These are phyloP conservation scores for Nigrospora osmanthi DNA, from an alignment of 2,329 filamentous ascomycete species.

Conservation along the genomic window DNA sequence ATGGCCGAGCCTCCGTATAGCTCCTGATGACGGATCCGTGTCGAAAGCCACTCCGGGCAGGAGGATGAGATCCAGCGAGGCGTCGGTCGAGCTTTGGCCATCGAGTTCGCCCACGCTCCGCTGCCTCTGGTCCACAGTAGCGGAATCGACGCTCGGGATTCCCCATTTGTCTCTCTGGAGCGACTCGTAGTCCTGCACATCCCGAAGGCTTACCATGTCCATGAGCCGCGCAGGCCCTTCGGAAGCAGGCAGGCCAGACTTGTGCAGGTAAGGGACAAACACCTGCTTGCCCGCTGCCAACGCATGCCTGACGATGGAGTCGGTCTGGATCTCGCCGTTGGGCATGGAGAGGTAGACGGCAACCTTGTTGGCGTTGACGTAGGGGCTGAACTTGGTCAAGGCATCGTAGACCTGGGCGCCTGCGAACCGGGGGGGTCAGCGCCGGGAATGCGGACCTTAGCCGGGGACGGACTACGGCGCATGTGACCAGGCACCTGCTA, in stretches of 20 bases:
- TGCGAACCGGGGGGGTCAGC: conserved; percentile 23
- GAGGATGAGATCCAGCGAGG: conserved; percentile 73
- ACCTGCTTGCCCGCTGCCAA: conserved; percentile 72
- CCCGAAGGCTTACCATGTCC: conserved; percentile 84
- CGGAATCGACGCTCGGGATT: conserved; percentile 73
- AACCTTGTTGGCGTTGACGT: conserved; percentile 65
- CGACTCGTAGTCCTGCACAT: conserved; percentile 68
- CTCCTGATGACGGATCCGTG: conserved; percentile 37
- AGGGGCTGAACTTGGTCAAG: conserved; percentile 63
- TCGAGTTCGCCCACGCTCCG: conserved; percentile 65
- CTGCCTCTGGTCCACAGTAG: conserved; percentile 56
- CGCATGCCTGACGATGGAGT: conserved; percentile 73
- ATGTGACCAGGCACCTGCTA: conserved; percentile 45
- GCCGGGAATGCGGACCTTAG: too few species aligned
- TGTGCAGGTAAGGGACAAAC: conserved; percentile 85
- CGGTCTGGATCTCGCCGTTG: conserved; percentile 75
- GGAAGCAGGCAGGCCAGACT: conserved; percentile 35
- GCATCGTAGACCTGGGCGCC: conserved; percentile 57
- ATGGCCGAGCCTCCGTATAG: conserved; percentile 74
- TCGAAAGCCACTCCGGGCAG: conserved; percentile 95
- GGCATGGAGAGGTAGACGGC: conserved; percentile 95
- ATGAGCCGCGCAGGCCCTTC: conserved; percentile 62
- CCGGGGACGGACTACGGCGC: not conserved
- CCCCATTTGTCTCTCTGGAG: conserved; percentile 81
- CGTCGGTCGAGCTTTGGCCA: conserved; percentile 28